Evolutionary conservation across 352 stramenopile species (phyloP).

Genomic region (Globisporangium recalcitrans): DNA sequence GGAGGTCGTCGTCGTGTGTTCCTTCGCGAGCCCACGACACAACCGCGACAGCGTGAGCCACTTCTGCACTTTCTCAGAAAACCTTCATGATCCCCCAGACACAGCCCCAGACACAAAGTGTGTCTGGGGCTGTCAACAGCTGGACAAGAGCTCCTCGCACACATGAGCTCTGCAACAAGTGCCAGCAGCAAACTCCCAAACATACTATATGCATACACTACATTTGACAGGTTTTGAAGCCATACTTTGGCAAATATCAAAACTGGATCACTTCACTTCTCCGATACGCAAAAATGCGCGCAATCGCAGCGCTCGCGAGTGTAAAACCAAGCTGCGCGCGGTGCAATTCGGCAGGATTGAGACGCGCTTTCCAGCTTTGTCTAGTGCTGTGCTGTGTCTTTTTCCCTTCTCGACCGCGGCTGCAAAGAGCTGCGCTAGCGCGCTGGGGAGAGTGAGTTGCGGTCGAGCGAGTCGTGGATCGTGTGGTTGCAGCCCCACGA

Average conservation of each 20-base stretch:
- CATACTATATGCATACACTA: not conserved
- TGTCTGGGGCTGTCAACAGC: too few relatives aligned
- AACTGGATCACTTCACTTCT: too few relatives aligned
- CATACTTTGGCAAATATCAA: not conserved
- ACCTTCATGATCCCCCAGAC: too few relatives aligned
- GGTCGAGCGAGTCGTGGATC: not conserved
- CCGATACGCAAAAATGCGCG: not conserved
- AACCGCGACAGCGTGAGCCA: too few relatives aligned
- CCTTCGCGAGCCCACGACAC: too few relatives aligned
- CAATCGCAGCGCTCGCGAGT: not conserved
- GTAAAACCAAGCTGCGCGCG: not conserved
- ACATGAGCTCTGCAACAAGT: too few relatives aligned
- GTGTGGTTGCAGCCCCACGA: not conserved
- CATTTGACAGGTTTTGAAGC: not conserved
- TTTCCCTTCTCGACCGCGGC: not conserved
- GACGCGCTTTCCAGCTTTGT: not conserved
- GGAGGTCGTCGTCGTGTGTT: too few relatives aligned
- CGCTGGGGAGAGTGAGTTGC: not conserved
- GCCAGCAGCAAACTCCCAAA: not conserved
- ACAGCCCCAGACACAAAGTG: too few relatives aligned
- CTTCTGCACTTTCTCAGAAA: too few relatives aligned
- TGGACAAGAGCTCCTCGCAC: too few relatives aligned
- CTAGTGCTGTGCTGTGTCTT: not conserved
- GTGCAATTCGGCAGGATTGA: not conserved
- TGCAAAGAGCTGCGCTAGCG: not conserved